A percentile compares a stretch with the other conserved stretches of the same genome.
phyloP scores from a whole-genome alignment of 768 basidiomycete species.

The Ramaria rubella region DNA sequence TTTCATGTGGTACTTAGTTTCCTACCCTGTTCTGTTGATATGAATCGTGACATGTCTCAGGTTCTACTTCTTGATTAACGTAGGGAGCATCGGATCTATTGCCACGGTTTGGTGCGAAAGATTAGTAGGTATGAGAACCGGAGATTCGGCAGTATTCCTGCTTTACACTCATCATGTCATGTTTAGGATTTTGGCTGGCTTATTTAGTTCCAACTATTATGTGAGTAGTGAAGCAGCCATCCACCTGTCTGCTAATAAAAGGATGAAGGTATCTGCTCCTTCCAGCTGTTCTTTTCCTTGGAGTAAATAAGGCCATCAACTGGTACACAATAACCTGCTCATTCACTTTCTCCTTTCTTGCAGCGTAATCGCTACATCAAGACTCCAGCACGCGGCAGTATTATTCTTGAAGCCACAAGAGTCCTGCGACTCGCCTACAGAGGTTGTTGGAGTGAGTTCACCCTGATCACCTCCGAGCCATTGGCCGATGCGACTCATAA shows the following conservation, averaged over 20 bases:
- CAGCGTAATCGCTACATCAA: conserved; percentile 43
- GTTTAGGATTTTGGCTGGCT: conserved; percentile 58
- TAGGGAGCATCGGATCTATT: conserved; percentile 6
- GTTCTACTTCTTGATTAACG: conserved; percentile 8
- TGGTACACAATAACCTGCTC: neutral
- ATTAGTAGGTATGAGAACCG: conserved; percentile 1
- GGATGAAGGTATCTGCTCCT: conserved; percentile 33
- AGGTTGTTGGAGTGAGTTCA: conserved; percentile 36
- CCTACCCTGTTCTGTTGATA: neutral
- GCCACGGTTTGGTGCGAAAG: conserved; percentile 9
- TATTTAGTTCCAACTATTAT: conserved; percentile 56
- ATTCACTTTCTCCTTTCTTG: neutral
- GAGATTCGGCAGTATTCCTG: neutral
- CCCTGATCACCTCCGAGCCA: no score
- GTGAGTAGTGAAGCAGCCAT: conserved; percentile 28
- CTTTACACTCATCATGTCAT: neutral
- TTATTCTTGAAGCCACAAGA: conserved; percentile 44
- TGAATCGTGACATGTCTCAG: neutral
- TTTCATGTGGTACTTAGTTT: conserved; percentile 6
- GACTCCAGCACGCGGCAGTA: conserved; percentile 58
- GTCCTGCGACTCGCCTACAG: conserved; percentile 40
- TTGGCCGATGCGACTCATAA: neutral
- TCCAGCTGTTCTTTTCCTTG: conserved; percentile 51
- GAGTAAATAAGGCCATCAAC: conserved; percentile 17
- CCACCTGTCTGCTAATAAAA: neutral